Evolutionary conservation across 805 yeast genomes (phyloP).

Genomic region (Lipomyces japonicus): DNA sequence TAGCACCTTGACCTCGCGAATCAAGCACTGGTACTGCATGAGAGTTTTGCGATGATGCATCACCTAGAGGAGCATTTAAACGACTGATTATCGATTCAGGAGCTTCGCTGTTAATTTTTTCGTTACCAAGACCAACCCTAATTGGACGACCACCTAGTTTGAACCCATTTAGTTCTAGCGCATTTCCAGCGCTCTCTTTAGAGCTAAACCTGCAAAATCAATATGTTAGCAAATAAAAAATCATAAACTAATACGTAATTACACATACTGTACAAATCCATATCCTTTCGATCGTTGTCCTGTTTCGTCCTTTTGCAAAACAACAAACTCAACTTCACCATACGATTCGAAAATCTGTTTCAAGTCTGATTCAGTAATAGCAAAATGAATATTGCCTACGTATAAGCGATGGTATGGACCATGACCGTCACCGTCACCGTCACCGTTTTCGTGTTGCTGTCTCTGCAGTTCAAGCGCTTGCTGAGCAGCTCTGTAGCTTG

Average conservation of each 20-base stretch:
- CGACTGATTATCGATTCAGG: slow-evolving; percentile 24
- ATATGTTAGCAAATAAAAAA: background rate
- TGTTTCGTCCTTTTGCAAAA: slow-evolving; percentile 78
- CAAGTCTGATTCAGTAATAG: slow-evolving; percentile 65
- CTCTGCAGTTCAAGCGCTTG: slow-evolving; percentile 26
- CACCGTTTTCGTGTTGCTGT: slow-evolving; percentile 14
- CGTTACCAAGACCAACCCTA: slow-evolving; percentile 33
- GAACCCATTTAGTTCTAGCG: slow-evolving; percentile 35
- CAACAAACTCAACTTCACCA: slow-evolving; percentile 77
- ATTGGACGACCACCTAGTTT: slow-evolving; percentile 34
- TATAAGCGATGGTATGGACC: slow-evolving; percentile 31
- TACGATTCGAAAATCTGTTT: slow-evolving; percentile 57
- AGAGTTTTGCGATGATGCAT: background rate
- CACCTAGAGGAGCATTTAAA: slow-evolving; percentile 18
- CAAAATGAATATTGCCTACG: slow-evolving; percentile 37
- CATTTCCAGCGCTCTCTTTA: slow-evolving; percentile 30
- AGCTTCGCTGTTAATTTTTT: slow-evolving; percentile 24
- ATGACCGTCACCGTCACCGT: background rate
- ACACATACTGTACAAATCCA: slow-evolving; percentile 64
- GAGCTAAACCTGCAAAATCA: slow-evolving; percentile 13
- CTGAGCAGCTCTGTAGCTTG: slow-evolving; percentile 21
- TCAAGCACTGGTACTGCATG: slow-evolving; percentile 1
- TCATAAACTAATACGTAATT: slow-evolving; percentile 3
- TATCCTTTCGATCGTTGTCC: slow-evolving; percentile 79
- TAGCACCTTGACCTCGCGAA: background rate